Percentiles rank a stretch among this genome's conserved stretches.
These are phyloP conservation scores for Acrocalymma vagum DNA, from an alignment of 2,329 filamentous ascomycete genomes.

Conservation along the genomic window DNA sequence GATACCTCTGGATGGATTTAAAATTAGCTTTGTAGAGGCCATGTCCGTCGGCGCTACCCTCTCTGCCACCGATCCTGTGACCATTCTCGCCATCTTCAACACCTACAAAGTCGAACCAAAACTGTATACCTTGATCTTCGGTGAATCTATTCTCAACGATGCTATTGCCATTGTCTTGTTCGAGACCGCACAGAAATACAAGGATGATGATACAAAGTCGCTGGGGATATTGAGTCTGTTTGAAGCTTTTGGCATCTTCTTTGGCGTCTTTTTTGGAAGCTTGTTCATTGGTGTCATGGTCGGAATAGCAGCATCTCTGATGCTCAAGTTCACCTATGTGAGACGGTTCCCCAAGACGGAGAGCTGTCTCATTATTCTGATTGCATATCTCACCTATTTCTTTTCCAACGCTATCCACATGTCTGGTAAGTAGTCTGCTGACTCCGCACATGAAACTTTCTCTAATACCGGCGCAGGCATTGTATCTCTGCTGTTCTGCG, in stretches of 20 bases:
- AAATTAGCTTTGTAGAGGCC: constrained; percentile 92
- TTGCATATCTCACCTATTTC: constrained; percentile 97
- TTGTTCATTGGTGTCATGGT: constrained; percentile 87
- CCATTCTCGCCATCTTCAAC: constrained; percentile 98
- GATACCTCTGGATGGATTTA: constrained; percentile 83
- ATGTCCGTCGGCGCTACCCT: constrained; percentile 96
- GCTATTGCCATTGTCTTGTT: constrained; percentile 98
- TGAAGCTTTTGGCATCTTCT: constrained; percentile 91
- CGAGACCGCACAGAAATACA: constrained; percentile 95
- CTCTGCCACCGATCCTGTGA: constrained; percentile 96
- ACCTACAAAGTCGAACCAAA: constrained; percentile 99
- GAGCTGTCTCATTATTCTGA: constrained; percentile 90
- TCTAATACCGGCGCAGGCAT: constrained; percentile 70
- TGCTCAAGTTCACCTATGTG: constrained; percentile 94
- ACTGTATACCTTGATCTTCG: constrained; percentile 98
- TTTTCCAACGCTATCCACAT: constrained; percentile 95
- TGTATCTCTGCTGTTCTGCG: constrained; percentile 95
- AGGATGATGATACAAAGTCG: constrained; percentile 72
- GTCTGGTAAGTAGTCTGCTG: constrained; percentile 73
- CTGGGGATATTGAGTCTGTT: constrained; percentile 84
- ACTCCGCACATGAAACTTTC: neutral
- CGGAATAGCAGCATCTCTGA: constrained; percentile 84
- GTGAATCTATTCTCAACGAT: constrained; percentile 97
- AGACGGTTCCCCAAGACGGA: constrained; percentile 94
- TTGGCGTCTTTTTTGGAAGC: constrained; percentile 95